Evolutionary conservation across 805 yeast genomes (phyloP).

Genomic region (Myxozyma udenii): DNA sequence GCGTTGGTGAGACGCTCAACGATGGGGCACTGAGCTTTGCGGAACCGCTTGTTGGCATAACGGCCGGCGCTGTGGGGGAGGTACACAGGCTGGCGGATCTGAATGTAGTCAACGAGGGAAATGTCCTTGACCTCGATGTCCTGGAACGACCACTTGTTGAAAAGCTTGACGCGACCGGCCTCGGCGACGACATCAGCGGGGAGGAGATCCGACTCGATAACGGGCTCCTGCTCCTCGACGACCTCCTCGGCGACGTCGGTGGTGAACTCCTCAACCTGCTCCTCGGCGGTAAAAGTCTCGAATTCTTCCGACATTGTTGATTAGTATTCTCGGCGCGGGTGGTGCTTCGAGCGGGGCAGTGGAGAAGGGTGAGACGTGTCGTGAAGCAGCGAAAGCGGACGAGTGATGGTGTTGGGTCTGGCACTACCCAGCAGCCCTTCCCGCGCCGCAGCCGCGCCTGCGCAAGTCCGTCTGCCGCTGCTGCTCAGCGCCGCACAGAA

Average conservation of each 20-base stretch:
- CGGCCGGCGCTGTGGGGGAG: conserved; percentile 99
- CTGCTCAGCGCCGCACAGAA: no score
- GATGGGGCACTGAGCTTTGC: conserved; percentile 99
- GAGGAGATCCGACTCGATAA: conserved; percentile 65
- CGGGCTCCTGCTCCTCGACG: conserved; percentile 18
- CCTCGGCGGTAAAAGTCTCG: no score
- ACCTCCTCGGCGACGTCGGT: conserved; percentile 16
- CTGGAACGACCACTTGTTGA: conserved; percentile 99
- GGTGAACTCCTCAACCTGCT: conserved; percentile 17
- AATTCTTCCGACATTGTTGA: conserved; percentile 27
- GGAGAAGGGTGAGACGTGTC: no score
- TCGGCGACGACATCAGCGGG: conserved; percentile 97
- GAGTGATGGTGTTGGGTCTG: no score
- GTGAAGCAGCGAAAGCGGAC: no score
- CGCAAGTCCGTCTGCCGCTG: no score
- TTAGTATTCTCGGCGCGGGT: neutral
- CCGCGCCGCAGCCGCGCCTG: no score
- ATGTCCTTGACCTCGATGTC: conserved; percentile 97
- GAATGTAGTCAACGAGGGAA: conserved; percentile 97
- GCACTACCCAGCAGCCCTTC: no score
- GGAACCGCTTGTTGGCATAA: conserved; percentile 98
- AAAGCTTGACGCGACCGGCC: conserved; percentile 92
- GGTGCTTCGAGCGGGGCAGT: neutral
- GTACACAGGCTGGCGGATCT: conserved; percentile 95
- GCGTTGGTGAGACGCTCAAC: conserved; percentile 99